Evolutionary conservation across 352 stramenopile genomes (phyloP).

Genomic region (Globisporangium spinosum): DNA sequence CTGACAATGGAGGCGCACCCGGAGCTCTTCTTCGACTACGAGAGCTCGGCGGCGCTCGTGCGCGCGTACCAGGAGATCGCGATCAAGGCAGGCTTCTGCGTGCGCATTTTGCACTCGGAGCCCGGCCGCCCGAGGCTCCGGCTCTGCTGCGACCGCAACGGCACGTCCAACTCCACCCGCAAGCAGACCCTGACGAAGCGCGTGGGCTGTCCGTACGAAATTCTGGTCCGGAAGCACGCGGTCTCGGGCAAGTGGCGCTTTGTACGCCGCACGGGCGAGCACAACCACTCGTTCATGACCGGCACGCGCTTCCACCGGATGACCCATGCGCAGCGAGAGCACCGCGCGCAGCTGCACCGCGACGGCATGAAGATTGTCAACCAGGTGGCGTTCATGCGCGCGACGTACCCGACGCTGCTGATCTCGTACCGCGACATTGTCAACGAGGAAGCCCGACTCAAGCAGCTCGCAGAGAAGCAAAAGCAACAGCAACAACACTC

Average conservation of each 20-base stretch:
- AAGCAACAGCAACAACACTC: neutral
- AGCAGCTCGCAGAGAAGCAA: neutral
- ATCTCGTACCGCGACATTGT: conserved; percentile 2
- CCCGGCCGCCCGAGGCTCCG: neutral
- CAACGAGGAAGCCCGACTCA: conserved; percentile 2
- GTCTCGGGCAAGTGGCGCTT: conserved; percentile 6
- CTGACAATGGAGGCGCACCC: neutral
- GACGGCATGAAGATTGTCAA: conserved; percentile 3
- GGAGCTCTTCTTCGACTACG: conserved; percentile 8
- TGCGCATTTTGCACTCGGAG: neutral
- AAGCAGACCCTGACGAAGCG: conserved; percentile 9
- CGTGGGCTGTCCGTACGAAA: conserved; percentile 5
- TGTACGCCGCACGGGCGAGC: neutral
- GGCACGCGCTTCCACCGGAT: conserved; percentile 4
- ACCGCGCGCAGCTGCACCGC: neutral
- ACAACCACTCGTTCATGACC: neutral
- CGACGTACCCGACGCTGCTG: conserved; percentile 3
- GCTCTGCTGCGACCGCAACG: conserved; percentile 5
- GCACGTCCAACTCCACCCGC: neutral
- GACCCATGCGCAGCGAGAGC: conserved; percentile 7
- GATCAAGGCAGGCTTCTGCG: conserved; percentile 2
- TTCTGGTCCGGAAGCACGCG: neutral
- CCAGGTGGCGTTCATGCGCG: conserved; percentile 5
- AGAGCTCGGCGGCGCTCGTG: conserved; percentile 2
- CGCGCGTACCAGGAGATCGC: neutral